A percentile compares a stretch with the other conserved stretches of the same genome.
These are phyloP conservation scores for Xylaria acuta DNA, from an alignment of 495 filamentous ascomycete genomes.

Conservation along the genomic window DNA sequence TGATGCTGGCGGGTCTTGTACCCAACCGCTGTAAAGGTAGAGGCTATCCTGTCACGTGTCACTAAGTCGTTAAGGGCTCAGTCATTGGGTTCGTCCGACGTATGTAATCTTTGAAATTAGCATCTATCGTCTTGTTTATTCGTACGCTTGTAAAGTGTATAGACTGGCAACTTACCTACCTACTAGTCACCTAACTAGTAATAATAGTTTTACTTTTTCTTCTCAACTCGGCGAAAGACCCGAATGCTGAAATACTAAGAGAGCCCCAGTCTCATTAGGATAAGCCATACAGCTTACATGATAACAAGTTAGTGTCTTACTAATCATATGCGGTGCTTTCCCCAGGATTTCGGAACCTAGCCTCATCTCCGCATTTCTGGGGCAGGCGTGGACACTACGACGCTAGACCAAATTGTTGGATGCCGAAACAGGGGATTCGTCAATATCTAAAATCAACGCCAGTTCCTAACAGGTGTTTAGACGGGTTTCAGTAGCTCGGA, in stretches of 20 bases:
- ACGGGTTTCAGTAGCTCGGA: not conserved
- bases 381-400: not conserved
- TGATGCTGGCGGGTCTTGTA: not conserved
- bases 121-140: not conserved
- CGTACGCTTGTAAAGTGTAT: not conserved
- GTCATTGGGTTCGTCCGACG: not conserved
- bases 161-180: not conserved
- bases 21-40: not conserved
- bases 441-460: not conserved
- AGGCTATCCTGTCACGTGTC: not conserved
- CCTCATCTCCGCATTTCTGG: slow-evolving; percentile 1
- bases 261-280: not conserved
- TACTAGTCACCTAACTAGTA: not conserved
- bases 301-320: not conserved
- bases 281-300: not conserved
- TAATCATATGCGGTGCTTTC: not conserved
- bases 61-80: not conserved
- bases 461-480: too few relatives aligned
- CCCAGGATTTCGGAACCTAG: not conserved
- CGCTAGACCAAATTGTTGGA: not conserved
- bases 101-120: not conserved
- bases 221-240: not conserved
- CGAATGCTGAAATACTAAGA: not conserved
- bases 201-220: not conserved
- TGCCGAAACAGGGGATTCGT: not conserved